These are phyloP conservation scores for Podila epicladia DNA, from an alignment of 192 early-diverging fungal species.

Conservation along the genomic window DNA sequence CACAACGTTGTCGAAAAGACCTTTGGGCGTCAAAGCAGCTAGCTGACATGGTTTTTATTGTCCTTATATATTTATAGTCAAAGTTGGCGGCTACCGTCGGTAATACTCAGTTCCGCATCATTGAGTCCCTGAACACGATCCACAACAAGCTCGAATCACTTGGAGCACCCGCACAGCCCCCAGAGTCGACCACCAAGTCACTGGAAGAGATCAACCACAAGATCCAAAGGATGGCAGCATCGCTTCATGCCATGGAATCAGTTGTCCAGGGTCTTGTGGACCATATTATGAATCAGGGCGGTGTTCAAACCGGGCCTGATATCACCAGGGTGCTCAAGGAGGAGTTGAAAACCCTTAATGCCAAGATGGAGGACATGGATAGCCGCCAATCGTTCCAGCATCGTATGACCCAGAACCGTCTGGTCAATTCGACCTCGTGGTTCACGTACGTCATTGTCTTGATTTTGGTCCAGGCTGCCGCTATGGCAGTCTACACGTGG, in stretches of 20 bases:
- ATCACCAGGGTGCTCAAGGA: slow-evolving; percentile 35
- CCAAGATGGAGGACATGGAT: slow-evolving; percentile 52
- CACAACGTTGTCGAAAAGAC: not conserved
- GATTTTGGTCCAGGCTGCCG: slow-evolving; percentile 32
- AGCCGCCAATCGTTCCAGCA: slow-evolving; percentile 38
- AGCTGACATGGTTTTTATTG: not conserved
- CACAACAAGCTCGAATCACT: slow-evolving; percentile 45
- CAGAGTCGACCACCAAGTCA: slow-evolving; percentile 17
- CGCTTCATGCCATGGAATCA: slow-evolving; percentile 44
- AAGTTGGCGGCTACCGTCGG: slow-evolving; percentile 25
- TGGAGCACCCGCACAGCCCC: slow-evolving; percentile 33
- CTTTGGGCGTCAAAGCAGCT: not conserved
- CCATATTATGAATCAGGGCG: slow-evolving; percentile 30
- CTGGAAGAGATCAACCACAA: slow-evolving; percentile 36
- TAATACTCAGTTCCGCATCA: slow-evolving; percentile 37
- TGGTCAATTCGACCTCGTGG: slow-evolving; percentile 45
- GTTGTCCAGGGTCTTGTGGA: slow-evolving; percentile 44
- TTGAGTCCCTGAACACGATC: slow-evolving; percentile 44
- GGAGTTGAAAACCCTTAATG: slow-evolving; percentile 26
- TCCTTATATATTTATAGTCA: not conserved
- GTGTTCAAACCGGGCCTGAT: slow-evolving; percentile 1
- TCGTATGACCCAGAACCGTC: slow-evolving; percentile 30
- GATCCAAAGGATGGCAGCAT: slow-evolving; percentile 24
- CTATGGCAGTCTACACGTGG: slow-evolving; percentile 34
- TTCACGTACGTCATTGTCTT: slow-evolving; percentile 33